Percentiles rank a stretch among this genome's conserved stretches.
Evolutionary conservation across 163 green algal genomes (phyloP).

Genomic region (Chloromonas sp.): DNA sequence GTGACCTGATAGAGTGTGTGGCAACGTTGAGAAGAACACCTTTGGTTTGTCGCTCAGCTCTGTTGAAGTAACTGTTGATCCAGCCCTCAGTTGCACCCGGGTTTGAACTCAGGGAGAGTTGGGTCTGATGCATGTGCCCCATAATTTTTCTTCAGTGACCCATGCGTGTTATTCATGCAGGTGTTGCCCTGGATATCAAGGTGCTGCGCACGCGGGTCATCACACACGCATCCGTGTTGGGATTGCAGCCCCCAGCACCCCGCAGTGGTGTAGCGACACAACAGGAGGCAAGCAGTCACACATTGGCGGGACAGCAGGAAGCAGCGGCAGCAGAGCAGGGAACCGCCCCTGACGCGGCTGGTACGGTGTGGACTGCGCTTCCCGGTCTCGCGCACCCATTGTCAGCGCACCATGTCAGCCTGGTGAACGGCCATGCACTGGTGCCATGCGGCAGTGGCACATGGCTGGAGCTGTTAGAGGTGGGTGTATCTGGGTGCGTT

Average conservation of each 20-base stretch:
- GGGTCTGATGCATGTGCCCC: too few relatives aligned
- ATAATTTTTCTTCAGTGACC: too few relatives aligned
- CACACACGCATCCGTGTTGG: background rate
- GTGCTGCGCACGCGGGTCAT: background rate
- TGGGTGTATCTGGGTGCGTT: background rate
- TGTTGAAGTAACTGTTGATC: too few relatives aligned
- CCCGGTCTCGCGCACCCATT: background rate
- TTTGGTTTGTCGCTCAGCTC: too few relatives aligned
- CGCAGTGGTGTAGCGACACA: background rate
- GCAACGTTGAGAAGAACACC: too few relatives aligned
- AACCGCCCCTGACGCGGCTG: background rate
- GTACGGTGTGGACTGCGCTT: background rate
- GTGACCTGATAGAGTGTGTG: too few relatives aligned
- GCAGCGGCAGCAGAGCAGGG: background rate
- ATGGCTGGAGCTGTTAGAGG: background rate
- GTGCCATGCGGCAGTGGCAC: background rate
- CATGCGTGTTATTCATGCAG: too few relatives aligned
- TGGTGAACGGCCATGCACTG: background rate
- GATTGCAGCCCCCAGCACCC: background rate
- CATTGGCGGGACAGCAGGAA: background rate
- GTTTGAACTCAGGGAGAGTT: too few relatives aligned
- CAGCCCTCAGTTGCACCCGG: too few relatives aligned
- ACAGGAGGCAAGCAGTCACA: background rate
- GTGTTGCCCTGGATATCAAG: conserved; percentile 1
- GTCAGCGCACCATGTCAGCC: background rate